A percentile compares a stretch with the other conserved stretches of the same genome.
Evolutionary conservation across 2,329 filamentous ascomycete genomes (phyloP).

Genomic region (Beauveria sp.): DNA sequence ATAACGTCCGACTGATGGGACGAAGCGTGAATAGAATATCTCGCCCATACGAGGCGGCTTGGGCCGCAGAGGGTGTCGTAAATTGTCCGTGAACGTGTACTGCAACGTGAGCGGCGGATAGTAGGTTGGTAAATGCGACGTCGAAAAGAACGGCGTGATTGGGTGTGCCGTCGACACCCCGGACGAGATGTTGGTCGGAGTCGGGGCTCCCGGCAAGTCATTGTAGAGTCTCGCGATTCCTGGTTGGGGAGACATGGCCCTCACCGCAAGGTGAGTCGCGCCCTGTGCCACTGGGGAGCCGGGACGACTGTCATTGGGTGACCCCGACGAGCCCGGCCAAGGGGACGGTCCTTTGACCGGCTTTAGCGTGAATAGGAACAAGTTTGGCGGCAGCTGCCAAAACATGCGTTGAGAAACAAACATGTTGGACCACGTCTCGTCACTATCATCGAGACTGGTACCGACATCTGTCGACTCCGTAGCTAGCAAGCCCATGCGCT

Average conservation of each 20-base stretch:
- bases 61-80: slow-evolving; percentile 78
- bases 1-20: slow-evolving; percentile 76
- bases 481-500: slow-evolving; percentile 82
- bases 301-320: slow-evolving; percentile 45
- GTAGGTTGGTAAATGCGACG: slow-evolving; percentile 82
- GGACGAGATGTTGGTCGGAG: slow-evolving; percentile 26
- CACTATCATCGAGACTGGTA: slow-evolving; percentile 49
- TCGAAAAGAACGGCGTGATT: slow-evolving; percentile 68
- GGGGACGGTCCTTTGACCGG: slow-evolving; percentile 39
- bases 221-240: slow-evolving; percentile 17
- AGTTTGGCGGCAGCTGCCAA: slow-evolving; percentile 82
- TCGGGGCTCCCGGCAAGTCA: slow-evolving; percentile 33
- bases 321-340: slow-evolving; percentile 45
- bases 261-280: slow-evolving; percentile 16
- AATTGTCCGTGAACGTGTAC: slow-evolving; percentile 68
- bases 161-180: slow-evolving; percentile 27
- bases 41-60: slow-evolving; percentile 88
- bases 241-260: slow-evolving; percentile 12
- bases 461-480: slow-evolving; percentile 71
- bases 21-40: slow-evolving; percentile 80
- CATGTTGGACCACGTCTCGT: slow-evolving; percentile 64
- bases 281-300: slow-evolving; percentile 39
- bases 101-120: slow-evolving; percentile 78
- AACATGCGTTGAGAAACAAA: slow-evolving; percentile 76
- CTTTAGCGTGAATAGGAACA: slow-evolving; percentile 81